Conservation (phyloP, 352 stramenopile genomes). For the Phytophthora europaea region DNA sequence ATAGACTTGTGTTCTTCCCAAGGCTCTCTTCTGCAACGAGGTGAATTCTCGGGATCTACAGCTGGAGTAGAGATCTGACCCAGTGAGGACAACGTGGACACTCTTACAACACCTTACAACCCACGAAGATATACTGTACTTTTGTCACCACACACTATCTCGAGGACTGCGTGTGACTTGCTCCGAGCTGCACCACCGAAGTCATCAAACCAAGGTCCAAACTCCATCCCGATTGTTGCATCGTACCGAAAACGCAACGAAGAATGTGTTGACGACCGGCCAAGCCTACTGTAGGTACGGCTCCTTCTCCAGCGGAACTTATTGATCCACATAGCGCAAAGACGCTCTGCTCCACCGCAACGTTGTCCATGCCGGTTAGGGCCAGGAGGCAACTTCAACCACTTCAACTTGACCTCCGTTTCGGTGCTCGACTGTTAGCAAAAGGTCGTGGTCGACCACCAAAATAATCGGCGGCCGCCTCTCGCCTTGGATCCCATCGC, state of each 20-base stretch:
- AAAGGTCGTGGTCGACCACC: conserved; percentile 15
- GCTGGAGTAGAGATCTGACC: too few species aligned
- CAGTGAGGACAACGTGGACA: neutral
- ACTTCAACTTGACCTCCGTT: neutral
- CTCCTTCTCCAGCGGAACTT: too few species aligned
- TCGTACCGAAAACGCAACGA: too few species aligned
- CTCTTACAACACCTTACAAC: neutral
- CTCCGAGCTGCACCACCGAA: neutral
- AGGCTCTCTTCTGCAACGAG: too few species aligned
- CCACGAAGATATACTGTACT: neutral
- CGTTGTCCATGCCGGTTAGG: neutral
- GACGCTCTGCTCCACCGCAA: too few species aligned
- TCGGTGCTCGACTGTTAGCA: neutral
- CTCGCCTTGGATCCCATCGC: conserved; percentile 10
- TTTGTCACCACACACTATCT: neutral
- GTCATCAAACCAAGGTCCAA: neutral
- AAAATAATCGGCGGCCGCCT: conserved; percentile 4
- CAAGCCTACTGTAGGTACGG: neutral
- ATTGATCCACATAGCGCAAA: too few species aligned
- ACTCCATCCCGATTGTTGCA: neutral
- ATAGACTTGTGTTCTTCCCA: too few species aligned
- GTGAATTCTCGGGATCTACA: too few species aligned
- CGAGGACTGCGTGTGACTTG: neutral
- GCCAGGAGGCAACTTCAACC: neutral
- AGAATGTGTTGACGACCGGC: neutral